These are phyloP conservation scores for Penicillium flavigenum DNA, from an alignment of 495 filamentous ascomycete genomes.

Conservation along the genomic window DNA sequence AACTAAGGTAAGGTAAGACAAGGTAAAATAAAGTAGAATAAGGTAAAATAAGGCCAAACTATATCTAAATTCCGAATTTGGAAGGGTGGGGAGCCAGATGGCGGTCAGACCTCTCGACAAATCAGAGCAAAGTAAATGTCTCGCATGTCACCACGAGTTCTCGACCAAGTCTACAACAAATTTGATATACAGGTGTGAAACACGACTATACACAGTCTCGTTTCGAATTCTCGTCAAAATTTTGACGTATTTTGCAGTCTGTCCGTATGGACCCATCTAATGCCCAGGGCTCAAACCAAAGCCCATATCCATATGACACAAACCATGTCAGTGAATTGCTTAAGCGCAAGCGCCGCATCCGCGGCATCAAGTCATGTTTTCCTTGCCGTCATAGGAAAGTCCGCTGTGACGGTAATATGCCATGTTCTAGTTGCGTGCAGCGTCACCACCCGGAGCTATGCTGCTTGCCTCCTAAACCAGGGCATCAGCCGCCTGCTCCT, in stretches of 20 bases:
- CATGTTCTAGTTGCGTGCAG: conserved; percentile 64
- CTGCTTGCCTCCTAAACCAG: conserved; percentile 21
- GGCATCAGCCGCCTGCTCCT: not conserved
- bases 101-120: not conserved
- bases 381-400: conserved; percentile 38
- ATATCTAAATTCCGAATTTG: too few relatives aligned
- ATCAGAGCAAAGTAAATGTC: not conserved
- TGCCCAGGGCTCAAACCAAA: not conserved
- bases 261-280: not conserved
- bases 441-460: conserved; percentile 61
- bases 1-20: too few relatives aligned
- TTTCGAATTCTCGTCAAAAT: not conserved
- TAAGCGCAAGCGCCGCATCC: conserved; percentile 13
- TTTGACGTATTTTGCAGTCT: not conserved
- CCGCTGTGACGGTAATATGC: conserved; percentile 62
- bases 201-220: not conserved
- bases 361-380: conserved; percentile 26
- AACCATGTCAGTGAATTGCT: conserved; percentile 8
- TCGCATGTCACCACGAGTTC: not conserved
- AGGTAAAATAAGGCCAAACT: too few relatives aligned
- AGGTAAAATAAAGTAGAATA: too few relatives aligned
- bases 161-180: not conserved
- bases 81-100: not conserved
- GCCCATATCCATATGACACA: conserved; percentile 15
- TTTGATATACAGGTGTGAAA: not conserved